These are phyloP conservation scores for Exophiala mesophila DNA, from an alignment of 2,329 filamentous ascomycete genomes.

Conservation along the genomic window DNA sequence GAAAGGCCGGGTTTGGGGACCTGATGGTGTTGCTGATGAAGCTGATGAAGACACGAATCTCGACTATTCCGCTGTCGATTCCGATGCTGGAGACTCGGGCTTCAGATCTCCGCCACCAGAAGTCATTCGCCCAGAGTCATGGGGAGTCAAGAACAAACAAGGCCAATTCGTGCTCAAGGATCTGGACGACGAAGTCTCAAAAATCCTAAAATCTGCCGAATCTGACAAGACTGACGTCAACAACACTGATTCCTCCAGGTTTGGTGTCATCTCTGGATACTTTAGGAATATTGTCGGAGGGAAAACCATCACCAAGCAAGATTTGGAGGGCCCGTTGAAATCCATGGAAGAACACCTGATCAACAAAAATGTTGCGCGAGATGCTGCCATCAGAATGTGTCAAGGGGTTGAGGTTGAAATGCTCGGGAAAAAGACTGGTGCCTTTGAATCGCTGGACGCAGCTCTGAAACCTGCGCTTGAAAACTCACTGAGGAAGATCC, in stretches of 20 bases:
- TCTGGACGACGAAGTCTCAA: conserved; percentile 86
- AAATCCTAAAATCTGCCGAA: conserved; percentile 77
- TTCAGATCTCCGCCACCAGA: conserved; percentile 59
- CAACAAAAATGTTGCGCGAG: conserved; percentile 91
- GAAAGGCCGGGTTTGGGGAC: conserved; percentile 88
- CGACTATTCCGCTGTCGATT: conserved; percentile 75
- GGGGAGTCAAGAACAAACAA: conserved; percentile 78
- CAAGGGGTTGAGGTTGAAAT: conserved; percentile 87
- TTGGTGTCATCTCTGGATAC: conserved; percentile 78
- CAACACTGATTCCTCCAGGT: conserved; percentile 59
- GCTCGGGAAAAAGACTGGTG: conserved; percentile 83
- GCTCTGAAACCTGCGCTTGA: conserved; percentile 85
- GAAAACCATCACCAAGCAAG: conserved; percentile 81
- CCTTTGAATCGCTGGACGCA: conserved; percentile 81
- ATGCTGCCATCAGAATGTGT: conserved; percentile 86
- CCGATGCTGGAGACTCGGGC: conserved; percentile 33
- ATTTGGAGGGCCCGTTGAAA: conserved; percentile 87
- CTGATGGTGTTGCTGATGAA: conserved; percentile 80
- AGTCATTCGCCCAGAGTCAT: conserved; percentile 69
- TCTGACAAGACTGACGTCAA: conserved; percentile 51
- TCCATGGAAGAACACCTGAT: conserved; percentile 94
- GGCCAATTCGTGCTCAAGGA: conserved; percentile 94
- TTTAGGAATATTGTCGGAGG: conserved; percentile 95
- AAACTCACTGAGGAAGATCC: conserved; percentile 85
- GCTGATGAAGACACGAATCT: conserved; percentile 71